These are phyloP conservation scores for Globisporangium radiosum DNA, from an alignment of 352 stramenopile genomes.

Conservation along the genomic window DNA sequence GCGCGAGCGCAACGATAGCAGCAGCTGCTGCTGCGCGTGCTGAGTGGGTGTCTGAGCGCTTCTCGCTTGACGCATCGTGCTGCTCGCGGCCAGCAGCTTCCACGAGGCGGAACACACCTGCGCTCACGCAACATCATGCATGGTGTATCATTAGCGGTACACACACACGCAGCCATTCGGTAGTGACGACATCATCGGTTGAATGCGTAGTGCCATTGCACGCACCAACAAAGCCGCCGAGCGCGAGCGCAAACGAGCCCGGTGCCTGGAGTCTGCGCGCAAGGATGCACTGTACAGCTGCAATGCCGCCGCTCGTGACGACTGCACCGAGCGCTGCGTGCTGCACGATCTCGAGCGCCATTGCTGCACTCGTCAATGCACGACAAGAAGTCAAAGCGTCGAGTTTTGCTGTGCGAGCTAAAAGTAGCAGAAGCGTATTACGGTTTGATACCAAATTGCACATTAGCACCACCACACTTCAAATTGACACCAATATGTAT, in stretches of 20 bases:
- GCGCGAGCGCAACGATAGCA: slow-evolving; percentile 22
- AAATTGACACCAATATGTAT: neutral
- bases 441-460: neutral
- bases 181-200: no score
- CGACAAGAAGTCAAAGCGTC: no score
- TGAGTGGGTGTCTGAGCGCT: slow-evolving; percentile 10
- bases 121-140: neutral
- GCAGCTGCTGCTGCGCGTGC: slow-evolving; percentile 36
- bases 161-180: neutral
- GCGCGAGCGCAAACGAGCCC: slow-evolving; percentile 38
- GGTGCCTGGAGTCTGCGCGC: slow-evolving; percentile 29
- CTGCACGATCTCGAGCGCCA: slow-evolving; percentile 18
- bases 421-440: no score
- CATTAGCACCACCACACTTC: neutral
- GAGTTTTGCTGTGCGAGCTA: no score
- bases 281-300: slow-evolving; percentile 31
- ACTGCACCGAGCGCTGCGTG: slow-evolving; percentile 36
- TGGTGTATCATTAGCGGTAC: neutral
- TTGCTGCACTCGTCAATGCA: neutral
- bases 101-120: slow-evolving; percentile 40
- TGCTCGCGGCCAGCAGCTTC: slow-evolving; percentile 24
- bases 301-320: slow-evolving; percentile 23
- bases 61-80: neutral
- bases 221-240: slow-evolving; percentile 50
- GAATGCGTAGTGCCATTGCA: no score